Base-by-base conservation (phyloP, 139 green algal genomes). In the Auxenochlorella pyrenoidosa region DNA sequence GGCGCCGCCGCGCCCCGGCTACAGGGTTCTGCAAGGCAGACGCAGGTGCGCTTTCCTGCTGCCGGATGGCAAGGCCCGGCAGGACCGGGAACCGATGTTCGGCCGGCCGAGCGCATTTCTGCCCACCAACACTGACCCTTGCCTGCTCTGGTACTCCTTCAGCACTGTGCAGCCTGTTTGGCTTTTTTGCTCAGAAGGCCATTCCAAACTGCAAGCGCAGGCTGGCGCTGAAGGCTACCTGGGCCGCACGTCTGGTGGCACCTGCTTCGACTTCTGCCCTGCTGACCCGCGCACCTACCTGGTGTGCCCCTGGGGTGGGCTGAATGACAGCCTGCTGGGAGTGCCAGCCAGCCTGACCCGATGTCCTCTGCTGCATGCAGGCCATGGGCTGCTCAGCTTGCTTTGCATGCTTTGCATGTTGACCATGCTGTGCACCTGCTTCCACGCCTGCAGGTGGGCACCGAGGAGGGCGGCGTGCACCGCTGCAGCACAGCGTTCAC, bases 391-490 rank as follows among this genome's bases (percentile, higher is more conserved):
- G n/a, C n/a, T n/a, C n/a, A n/a, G n/a, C 36, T 1, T 18, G 32
- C 63, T 34, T 16, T 30, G 3, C 3, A 10, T 26, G 59, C 63
- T 13, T 63, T 71, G 63, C 63, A n/a, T 16, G 63, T 3, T 2
- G 5, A 36, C 6, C 24, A 71, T 4, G 63, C 63, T 54, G 47
- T 10, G 8, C 47, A 54, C 47, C 47, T 2, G 63, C 8, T 71
- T n/a, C 63, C 22, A 13, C 63, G 24, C 30, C 63, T 34, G n/a
- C 68, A 75, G 68, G 34, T 89, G 66, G 91, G 93, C 71, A 98
- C 96, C 1, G 96, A 98, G 89, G 96, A 98, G 30, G 96, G 96
- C 8, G 90, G 84, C 73, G 94, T 98, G 77, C 95, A 98, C 91
- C 94, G 94, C 76, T 98, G 96, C 94, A 95, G 89, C 79, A 96